Conservation (phyloP, 371 early-diverging fungal genomes). For the Mucor velutinosus region DNA sequence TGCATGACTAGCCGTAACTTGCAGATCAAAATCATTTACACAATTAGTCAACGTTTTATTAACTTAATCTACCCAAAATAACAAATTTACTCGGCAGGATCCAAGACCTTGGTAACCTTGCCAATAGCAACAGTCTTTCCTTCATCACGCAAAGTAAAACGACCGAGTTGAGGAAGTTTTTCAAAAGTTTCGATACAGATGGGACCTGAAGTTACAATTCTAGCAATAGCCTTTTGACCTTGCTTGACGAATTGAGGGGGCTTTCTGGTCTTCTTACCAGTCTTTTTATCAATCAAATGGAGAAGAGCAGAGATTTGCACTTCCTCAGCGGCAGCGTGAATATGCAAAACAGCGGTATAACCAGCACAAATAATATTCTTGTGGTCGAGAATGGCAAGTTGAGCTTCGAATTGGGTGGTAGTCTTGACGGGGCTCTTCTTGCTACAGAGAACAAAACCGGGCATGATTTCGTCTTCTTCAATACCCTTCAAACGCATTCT, state of each 20-base stretch:
- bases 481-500: slow-evolving; percentile 87
- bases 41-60: not conserved
- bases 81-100: slow-evolving; percentile 19
- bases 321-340: slow-evolving; percentile 90
- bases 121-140: slow-evolving; percentile 96
- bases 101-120: slow-evolving; percentile 82
- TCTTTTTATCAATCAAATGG: slow-evolving; percentile 90
- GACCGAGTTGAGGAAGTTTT: slow-evolving; percentile 91
- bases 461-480: slow-evolving; percentile 90
- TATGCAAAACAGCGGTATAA: slow-evolving; percentile 89
- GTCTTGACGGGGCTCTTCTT: slow-evolving; percentile 78
- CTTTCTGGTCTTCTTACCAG: slow-evolving; percentile 79
- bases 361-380: slow-evolving; percentile 96
- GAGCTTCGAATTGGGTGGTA: slow-evolving; percentile 82
- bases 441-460: slow-evolving; percentile 88
- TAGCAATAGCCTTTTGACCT: slow-evolving; percentile 83
- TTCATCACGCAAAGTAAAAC: slow-evolving; percentile 97
- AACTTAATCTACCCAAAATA: not conserved
- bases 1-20: no score
- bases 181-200: slow-evolving; percentile 89
- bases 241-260: slow-evolving; percentile 94
- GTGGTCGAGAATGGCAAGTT: slow-evolving; percentile 88
- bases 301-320: slow-evolving; percentile 77
- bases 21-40: not conserved
- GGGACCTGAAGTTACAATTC: slow-evolving; percentile 74